Evolutionary conservation across 1,139 yeast genomes (phyloP).

Genomic region (Trichomonascaceae sp.): DNA sequence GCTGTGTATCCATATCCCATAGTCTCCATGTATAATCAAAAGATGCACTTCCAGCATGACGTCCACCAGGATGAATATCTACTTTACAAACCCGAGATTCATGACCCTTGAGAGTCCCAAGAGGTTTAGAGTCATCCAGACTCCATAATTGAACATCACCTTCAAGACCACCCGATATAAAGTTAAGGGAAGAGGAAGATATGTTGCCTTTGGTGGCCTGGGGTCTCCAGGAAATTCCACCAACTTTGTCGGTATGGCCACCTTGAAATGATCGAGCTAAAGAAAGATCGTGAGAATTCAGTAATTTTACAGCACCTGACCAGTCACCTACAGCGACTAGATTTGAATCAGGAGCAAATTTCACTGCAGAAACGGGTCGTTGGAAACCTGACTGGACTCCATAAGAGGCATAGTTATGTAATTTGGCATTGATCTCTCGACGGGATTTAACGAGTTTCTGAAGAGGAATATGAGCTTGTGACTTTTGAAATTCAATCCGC

Average conservation of each 20-base stretch:
- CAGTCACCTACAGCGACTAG: conserved; percentile 70
- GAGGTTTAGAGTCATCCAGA: conserved; percentile 19
- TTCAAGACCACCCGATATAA: conserved; percentile 62
- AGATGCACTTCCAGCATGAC: conserved; percentile 62
- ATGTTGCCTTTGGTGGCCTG: conserved; percentile 20
- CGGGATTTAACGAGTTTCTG: conserved; percentile 40
- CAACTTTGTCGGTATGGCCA: conserved; percentile 58
- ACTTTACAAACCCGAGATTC: conserved; percentile 55
- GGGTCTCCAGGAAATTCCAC: conserved; percentile 65
- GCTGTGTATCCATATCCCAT: conserved; percentile 60
- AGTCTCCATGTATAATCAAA: conserved; percentile 85
- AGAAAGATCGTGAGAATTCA: conserved; percentile 39
- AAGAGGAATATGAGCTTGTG: conserved; percentile 20
- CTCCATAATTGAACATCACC: conserved; percentile 50
- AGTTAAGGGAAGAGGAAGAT: conserved; percentile 15
- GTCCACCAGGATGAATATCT: conserved; percentile 59
- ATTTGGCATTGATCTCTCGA: conserved; percentile 38
- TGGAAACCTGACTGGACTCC: conserved; percentile 70
- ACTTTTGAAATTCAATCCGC: conserved; percentile 37
- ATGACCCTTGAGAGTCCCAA: conserved; percentile 37
- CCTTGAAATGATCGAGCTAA: conserved; percentile 35
- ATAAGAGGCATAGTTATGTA: conserved; percentile 41
- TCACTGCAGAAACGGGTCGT: conserved; percentile 61
- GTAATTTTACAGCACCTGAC: conserved; percentile 64
- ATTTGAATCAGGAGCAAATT: conserved; percentile 38